phyloP scores from a whole-genome alignment of 1,139 yeast species.

The Taphrina flavorubra region DNA sequence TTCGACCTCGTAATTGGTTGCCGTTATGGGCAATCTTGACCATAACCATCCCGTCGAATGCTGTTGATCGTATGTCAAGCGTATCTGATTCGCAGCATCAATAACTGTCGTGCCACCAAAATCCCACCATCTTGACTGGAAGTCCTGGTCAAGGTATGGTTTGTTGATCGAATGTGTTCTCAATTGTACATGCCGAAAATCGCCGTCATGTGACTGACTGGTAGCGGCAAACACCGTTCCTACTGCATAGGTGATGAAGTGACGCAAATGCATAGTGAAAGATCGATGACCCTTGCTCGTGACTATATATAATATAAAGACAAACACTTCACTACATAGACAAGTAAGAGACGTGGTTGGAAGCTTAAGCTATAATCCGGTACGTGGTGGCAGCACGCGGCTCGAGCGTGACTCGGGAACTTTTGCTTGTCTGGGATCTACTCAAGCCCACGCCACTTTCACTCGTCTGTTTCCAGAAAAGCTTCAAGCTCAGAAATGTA shows the following conservation, averaged over 20 bases:
- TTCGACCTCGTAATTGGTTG: slow-evolving; percentile 59
- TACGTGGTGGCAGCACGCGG: slow-evolving; percentile 2
- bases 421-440: background rate
- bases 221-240: slow-evolving; percentile 53
- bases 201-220: slow-evolving; percentile 52
- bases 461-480: too few species aligned
- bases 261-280: background rate
- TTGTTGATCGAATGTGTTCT: slow-evolving; percentile 45
- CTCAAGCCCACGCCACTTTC: too few species aligned
- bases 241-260: background rate
- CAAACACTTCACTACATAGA: too few species aligned
- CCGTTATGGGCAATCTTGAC: slow-evolving; percentile 52
- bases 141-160: slow-evolving; percentile 50
- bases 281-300: background rate
- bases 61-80: slow-evolving; percentile 54
- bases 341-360: too few species aligned
- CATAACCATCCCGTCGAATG: slow-evolving; percentile 55
- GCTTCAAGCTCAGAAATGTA: too few species aligned
- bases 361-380: background rate
- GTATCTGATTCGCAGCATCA: slow-evolving; percentile 47
- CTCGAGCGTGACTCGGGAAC: slow-evolving; percentile 1
- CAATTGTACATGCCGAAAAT: slow-evolving; percentile 43
- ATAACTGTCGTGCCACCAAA: slow-evolving; percentile 48
- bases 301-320: background rate
- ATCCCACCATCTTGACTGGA: slow-evolving; percentile 53